These are phyloP conservation scores for Trichoderma sp. DNA, from an alignment of 2,329 filamentous ascomycete genomes.

Conservation along the genomic window DNA sequence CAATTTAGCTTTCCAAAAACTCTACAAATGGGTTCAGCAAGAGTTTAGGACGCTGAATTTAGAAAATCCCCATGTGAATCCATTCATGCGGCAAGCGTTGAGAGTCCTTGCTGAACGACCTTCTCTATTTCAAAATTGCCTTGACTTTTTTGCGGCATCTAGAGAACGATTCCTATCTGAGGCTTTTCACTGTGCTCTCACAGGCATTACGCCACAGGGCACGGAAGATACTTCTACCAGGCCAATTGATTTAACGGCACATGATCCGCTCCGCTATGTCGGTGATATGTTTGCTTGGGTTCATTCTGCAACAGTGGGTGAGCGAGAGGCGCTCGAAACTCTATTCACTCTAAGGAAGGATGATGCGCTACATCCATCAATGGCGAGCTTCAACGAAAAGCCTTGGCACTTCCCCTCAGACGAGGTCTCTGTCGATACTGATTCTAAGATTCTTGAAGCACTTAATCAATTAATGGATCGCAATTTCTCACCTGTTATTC, in stretches of 20 bases:
- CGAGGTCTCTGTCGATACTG: slow-evolving; percentile 53
- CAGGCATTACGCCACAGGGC: slow-evolving; percentile 64
- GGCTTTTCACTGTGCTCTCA: slow-evolving; percentile 84
- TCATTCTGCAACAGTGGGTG: slow-evolving; percentile 90
- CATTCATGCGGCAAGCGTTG: slow-evolving; percentile 78
- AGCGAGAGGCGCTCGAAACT: slow-evolving; percentile 87
- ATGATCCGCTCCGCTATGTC: slow-evolving; percentile 87
- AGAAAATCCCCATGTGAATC: slow-evolving; percentile 90
- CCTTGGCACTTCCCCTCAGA: slow-evolving; percentile 73
- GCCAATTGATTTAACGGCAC: slow-evolving; percentile 90
- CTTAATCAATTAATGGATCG: slow-evolving; percentile 85
- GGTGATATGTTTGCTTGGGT: slow-evolving; percentile 98
- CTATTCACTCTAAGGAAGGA: slow-evolving; percentile 90
- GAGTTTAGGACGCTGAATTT: slow-evolving; percentile 91
- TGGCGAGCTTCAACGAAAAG: slow-evolving; percentile 78
- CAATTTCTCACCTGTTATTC: slow-evolving; percentile 76
- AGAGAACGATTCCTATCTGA: slow-evolving; percentile 85
- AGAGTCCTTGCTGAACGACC: slow-evolving; percentile 87
- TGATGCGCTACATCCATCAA: slow-evolving; percentile 75
- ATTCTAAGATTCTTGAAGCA: slow-evolving; percentile 80
- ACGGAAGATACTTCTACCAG: slow-evolving; percentile 67
- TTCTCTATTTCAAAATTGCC: slow-evolving; percentile 86
- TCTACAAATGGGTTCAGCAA: slow-evolving; percentile 92
- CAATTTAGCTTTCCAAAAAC: slow-evolving; percentile 88
- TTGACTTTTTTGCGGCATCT: slow-evolving; percentile 90